Conservation (phyloP, 768 basidiomycete genomes). For the Royoungia palumana region DNA sequence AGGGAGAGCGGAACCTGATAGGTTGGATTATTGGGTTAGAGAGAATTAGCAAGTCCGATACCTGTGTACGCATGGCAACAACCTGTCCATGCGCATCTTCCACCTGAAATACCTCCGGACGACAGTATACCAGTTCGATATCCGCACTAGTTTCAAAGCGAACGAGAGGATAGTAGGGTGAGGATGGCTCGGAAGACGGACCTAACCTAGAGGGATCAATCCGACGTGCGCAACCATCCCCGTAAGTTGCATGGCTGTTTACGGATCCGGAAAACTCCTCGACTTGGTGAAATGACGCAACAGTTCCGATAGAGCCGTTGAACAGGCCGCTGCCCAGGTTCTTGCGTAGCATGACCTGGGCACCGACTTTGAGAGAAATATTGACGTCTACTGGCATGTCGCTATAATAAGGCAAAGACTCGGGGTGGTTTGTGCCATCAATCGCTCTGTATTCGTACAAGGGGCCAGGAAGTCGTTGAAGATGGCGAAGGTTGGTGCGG, state of each 20-base stretch:
- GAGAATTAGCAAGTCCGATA: background rate
- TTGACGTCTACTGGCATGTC: conserved; percentile 45
- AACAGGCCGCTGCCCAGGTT: conserved; percentile 61
- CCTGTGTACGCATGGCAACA: conserved; percentile 47
- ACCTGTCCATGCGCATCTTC: conserved; percentile 51
- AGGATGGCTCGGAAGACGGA: no score
- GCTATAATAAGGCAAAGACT: conserved; percentile 5
- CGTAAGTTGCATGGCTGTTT: no score
- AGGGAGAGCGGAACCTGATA: conserved; percentile 66
- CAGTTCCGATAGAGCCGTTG: conserved; percentile 63
- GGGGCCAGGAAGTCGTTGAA: no score
- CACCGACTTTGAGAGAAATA: conserved; percentile 59
- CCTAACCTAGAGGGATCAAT: no score
- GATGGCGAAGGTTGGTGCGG: no score
- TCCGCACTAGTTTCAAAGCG: no score
- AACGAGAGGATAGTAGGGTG: no score
- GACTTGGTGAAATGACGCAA: no score
- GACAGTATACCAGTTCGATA: no score
- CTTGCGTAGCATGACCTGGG: conserved; percentile 71
- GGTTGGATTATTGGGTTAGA: background rate
- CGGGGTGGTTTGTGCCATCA: no score
- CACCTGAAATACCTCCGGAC: conserved; percentile 51
- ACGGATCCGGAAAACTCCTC: no score
- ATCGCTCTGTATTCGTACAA: conserved; percentile 33
- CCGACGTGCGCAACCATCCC: no score